These are phyloP conservation scores for Corymbia citriodora DNA, from an alignment of 441 rosid genomes.

Conservation along the genomic window DNA sequence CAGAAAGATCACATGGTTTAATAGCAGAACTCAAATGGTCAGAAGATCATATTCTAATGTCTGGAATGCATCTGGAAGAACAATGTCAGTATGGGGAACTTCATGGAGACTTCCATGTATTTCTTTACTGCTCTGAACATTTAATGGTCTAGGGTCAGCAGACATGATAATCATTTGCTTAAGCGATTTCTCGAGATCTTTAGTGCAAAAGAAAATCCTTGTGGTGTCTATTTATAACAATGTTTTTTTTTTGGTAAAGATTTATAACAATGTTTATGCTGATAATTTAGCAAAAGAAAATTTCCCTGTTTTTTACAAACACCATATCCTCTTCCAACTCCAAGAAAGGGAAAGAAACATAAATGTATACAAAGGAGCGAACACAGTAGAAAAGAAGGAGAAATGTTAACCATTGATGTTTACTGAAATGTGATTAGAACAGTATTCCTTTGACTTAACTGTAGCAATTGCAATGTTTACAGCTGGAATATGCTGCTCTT, in stretches of 20 bases:
- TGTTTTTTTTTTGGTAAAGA: no score
- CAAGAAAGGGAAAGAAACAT: neutral
- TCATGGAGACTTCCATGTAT: neutral
- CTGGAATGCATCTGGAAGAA: neutral
- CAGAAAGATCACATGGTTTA: neutral
- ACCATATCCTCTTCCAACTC: neutral
- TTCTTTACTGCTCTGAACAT: neutral
- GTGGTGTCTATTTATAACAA: neutral
- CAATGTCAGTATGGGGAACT: accelerated
- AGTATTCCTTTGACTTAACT: neutral
- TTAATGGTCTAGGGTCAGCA: accelerated
- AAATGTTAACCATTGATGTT: neutral
- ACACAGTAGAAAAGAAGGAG: neutral
- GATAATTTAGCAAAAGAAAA: neutral
- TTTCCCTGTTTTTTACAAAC: neutral
- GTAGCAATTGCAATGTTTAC: constrained; percentile 1
- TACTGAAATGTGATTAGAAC: neutral
- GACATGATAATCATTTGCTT: neutral
- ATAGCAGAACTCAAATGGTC: neutral
- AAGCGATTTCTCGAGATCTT: neutral
- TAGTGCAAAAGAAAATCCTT: neutral
- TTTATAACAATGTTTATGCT: neutral
- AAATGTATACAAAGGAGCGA: neutral
- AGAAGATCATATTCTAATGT: neutral
- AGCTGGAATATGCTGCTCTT: constrained; percentile 93